Evolutionary conservation across 495 filamentous ascomycete species (phyloP), one percentile per base, ranked within the genome.

Genomic region (Beverwykella pulmonaria): DNA sequence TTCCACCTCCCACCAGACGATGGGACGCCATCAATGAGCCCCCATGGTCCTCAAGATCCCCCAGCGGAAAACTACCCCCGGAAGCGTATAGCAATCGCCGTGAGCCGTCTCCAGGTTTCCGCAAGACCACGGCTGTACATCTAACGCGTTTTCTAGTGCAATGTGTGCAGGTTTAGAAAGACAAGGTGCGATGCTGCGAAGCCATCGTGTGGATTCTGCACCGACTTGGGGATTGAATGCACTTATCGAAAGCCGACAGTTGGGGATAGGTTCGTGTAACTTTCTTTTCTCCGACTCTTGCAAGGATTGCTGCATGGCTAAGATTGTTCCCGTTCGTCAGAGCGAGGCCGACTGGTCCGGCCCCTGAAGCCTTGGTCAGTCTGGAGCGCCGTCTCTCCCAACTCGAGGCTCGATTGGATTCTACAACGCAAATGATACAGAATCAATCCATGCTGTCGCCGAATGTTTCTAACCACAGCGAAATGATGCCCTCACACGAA

Each of bases 111-210:
- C 26, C 39, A 48, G 2, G 5, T 22, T 20, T 46, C 41, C 23
- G n/a, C 4, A 22, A 17, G 27, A 50, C 36, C 20, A 25, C 20
- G 41, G 22, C 12, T 19, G 25, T 47, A 12, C 14, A 1, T 29
- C 17, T 44, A 36, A 20, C n/a, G 9, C 39, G 9, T 8, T 10
- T 29, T 39, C 1, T 63, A 91, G 89, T 92, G 89, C 78, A 88
- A 92, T 72, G 88, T 91, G 56, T 92, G 89, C 70, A 87, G 89
- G 26, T 86, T 88, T 48, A 82, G 89, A 62, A 91, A 92, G 73
- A 91, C 89, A 52, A 80, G 87, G 75, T 92, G 89, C 72, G 89
- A 91, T 69, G 89, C 89, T 17, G 86, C 82, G 12, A 88, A 89
- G 59, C 88, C 89, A 8, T 90, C 89, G 73, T 92, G 89, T 73